Conservation (phyloP, 768 basidiomycete genomes). For the Suillus fuscotomentosus region DNA sequence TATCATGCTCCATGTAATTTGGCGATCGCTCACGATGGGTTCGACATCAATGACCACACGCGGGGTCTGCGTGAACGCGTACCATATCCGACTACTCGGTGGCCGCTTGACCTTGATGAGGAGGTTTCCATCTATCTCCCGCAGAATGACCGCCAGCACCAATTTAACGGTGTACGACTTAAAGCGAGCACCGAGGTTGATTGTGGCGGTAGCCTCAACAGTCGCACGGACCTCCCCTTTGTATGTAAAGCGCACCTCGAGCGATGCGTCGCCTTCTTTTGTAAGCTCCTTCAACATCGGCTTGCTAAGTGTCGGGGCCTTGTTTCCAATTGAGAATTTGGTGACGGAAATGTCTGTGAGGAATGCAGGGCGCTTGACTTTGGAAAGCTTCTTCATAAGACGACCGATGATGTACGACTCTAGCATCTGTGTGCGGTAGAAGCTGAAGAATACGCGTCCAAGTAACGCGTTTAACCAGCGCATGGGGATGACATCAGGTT, state of each 20-base stretch:
- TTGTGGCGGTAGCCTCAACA: constrained; percentile 84
- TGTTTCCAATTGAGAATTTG: constrained; percentile 86
- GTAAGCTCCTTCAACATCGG: constrained; percentile 99
- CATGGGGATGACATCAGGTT: constrained; percentile 95
- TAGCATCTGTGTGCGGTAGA: constrained; percentile 79
- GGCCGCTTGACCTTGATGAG: constrained; percentile 91
- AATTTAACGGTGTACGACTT: constrained; percentile 90
- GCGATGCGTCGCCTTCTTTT: constrained; percentile 86
- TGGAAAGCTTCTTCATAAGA: constrained; percentile 91
- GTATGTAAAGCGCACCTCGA: constrained; percentile 84
- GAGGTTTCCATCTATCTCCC: constrained; percentile 89
- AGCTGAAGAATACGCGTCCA: constrained; percentile 89
- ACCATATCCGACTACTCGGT: constrained; percentile 94
- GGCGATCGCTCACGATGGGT: constrained; percentile 91
- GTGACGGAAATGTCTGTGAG: constrained; percentile 83
- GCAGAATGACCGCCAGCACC: constrained; percentile 83
- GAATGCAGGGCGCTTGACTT: constrained; percentile 86
- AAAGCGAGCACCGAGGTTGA: constrained; percentile 80
- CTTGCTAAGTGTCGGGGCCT: constrained; percentile 84
- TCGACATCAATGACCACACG: constrained; percentile 87
- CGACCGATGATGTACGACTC: constrained; percentile 84
- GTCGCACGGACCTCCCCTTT: constrained; percentile 89
- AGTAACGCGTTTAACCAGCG: constrained; percentile 96
- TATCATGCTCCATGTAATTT: constrained; percentile 94
- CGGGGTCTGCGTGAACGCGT: constrained; percentile 86